Evolutionary conservation across 257 asterid genomes (phyloP).

Genomic region (Catharanthus roseus): DNA sequence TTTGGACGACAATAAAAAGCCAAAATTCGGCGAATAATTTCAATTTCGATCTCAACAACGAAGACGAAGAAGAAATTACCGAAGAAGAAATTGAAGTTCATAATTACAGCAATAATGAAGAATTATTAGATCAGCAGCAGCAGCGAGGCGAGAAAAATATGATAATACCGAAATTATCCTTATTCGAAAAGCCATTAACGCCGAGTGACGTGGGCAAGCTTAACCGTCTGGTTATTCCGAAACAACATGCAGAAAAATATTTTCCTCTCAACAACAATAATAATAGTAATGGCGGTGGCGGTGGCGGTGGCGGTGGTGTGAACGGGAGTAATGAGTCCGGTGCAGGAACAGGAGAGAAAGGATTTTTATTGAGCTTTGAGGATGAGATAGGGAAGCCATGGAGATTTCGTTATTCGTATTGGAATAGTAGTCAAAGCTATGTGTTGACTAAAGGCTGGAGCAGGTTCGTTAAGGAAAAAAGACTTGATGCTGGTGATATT

Average conservation of each 20-base stretch:
- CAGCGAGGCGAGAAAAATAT: background rate
- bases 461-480: slow-evolving; percentile 84
- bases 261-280: slow-evolving; percentile 67
- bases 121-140: background rate
- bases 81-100: background rate
- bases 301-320: too few relatives aligned
- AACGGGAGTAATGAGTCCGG: slow-evolving; percentile 29
- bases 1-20: slow-evolving; percentile 13
- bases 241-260: slow-evolving; percentile 87
- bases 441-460: slow-evolving; percentile 96
- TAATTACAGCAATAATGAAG: too few relatives aligned
- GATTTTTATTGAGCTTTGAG: slow-evolving; percentile 63
- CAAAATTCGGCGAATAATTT: slow-evolving; percentile 15
- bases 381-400: slow-evolving; percentile 76
- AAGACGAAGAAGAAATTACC: slow-evolving; percentile 30
- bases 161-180: slow-evolving; percentile 31
- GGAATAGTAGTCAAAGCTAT: slow-evolving; percentile 96
- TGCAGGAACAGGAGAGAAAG: slow-evolving; percentile 58
- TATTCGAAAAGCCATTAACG: slow-evolving; percentile 87
- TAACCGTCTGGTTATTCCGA: slow-evolving; percentile 88
- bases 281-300: too few relatives aligned
- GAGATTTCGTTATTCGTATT: slow-evolving; percentile 83
- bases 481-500: slow-evolving; percentile 77
- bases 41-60: slow-evolving; percentile 55
- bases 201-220: slow-evolving; percentile 97